These are phyloP conservation scores for Eurotiales sp. DNA, from an alignment of 2,329 filamentous ascomycete genomes.

Conservation along the genomic window DNA sequence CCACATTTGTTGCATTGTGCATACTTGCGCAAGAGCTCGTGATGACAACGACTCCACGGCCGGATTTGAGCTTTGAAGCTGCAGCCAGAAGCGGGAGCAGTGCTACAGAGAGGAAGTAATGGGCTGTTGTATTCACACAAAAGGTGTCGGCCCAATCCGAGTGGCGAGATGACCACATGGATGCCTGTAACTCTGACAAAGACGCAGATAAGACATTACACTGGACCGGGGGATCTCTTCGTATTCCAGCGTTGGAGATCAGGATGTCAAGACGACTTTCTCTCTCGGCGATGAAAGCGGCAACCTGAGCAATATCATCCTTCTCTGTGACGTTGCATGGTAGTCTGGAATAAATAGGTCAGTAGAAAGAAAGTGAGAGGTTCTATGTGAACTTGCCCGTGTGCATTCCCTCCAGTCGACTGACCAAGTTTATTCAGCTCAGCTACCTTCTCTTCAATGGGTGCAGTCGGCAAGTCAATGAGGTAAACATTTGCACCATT, in stretches of 20 bases:
- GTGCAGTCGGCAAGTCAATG: constrained; percentile 40
- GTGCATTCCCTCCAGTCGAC: constrained; percentile 33
- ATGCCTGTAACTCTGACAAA: constrained; percentile 42
- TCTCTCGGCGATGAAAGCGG: constrained; percentile 26
- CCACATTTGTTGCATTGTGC: constrained; percentile 52
- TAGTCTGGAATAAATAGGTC: constrained; percentile 17
- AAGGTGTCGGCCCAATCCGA: constrained; percentile 48
- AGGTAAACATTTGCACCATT: constrained; percentile 49
- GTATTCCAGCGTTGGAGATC: constrained; percentile 49
- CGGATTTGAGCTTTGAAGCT: constrained; percentile 21
- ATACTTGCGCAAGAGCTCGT: constrained; percentile 53
- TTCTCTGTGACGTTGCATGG: constrained; percentile 40
- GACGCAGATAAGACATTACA: constrained; percentile 45
- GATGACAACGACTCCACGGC: constrained; percentile 46
- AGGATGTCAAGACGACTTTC: constrained; percentile 47
- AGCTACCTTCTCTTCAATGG: constrained; percentile 35
- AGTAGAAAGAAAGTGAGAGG: not conserved
- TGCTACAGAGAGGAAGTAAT: constrained; percentile 49
- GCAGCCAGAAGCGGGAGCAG: constrained; percentile 43
- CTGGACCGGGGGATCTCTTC: constrained; percentile 41
- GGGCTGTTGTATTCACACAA: constrained; percentile 47
- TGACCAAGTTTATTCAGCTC: constrained; percentile 40
- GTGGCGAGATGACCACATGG: constrained; percentile 45
- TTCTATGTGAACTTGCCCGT: constrained; percentile 28
- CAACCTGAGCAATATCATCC: constrained; percentile 35